Base-by-base conservation (phyloP, 306 rosid species). In the Citrullus amarus region DNA sequence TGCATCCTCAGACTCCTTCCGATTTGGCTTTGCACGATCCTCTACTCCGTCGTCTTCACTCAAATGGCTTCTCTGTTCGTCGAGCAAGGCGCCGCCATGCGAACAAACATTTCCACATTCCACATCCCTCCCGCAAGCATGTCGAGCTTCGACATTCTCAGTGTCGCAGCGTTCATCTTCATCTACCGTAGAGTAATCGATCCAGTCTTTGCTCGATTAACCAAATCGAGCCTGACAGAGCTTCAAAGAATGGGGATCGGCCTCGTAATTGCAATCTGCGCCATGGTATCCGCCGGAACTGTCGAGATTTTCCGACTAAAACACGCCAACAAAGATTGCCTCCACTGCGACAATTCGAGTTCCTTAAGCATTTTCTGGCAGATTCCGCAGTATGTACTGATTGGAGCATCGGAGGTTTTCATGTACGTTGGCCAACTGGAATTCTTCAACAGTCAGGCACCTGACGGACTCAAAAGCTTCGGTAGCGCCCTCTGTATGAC, bases 161-260 rank as follows among this genome's bases (percentile, higher is more conserved):
- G 96, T 12, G 97, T 92, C 3, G 92, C 90, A 0, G 67, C 83
- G 32, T 86, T 90, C 85, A 90, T 90, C 79, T 90, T 90, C 90
- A 65, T 90, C 6, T 90, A 85, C 54, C 56, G 93, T 28, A 80
- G 91, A 56, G 81, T 88, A 17, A 82, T 92, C 0, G 89, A 84
- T 39, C 97, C 97, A 7, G 25, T 88, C 1, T 18, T 78, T 6
- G 81, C 86, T 9, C 68, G 59, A 36, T 81, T 67, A 2, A 81
- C 75, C 4, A 87, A 79, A 17, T 62, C 87, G 8, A 90, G 91
- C 25, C 85, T 90, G 62, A 87, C 96, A 0, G 88, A 87, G 79
- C 91, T 92, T 10, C 96, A 92, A 36, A 86, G 97, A 56, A 92
- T 92, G 97, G 97, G 97, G 68, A 86, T 92, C 18, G 97, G 97